Base-by-base conservation (phyloP, 352 stramenopile species). In the Thraustochytrium striatum region DNA sequence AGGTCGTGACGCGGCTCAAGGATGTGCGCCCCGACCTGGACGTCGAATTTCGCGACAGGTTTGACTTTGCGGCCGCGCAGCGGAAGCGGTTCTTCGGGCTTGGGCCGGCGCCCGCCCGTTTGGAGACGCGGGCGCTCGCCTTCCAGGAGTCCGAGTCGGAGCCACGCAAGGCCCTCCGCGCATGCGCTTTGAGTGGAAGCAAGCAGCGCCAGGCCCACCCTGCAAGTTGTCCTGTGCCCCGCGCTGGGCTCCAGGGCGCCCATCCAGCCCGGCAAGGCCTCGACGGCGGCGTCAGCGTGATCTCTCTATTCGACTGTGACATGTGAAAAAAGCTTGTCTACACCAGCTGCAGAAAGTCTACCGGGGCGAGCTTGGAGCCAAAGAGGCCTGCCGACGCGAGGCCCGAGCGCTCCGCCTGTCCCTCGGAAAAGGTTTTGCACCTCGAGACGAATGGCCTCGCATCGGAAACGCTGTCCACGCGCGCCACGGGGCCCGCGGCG, bases 1-100 rank as follows among this genome's bases (percentile, higher is more conserved):
- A 79, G 43, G 50, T 79, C 69, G 43, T 79, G n/a, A 79, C 69
- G 30, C 28, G 72, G 1, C 69, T 79, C 43, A 79, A 73, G 69
- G 69, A 50, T 28, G 50, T 72, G n/a, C 30, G 36, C 21, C 35
- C 19, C 8, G 55, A 38, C 13, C 35, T 79, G 8, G 32, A 36
- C 1, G 16, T 79, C 16, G 13, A 21, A 13, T 79, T 79, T 32
- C 25, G 53, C 25, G 69, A 79, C 30, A 33, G 16, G 11, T 79
- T 79, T 25, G 35, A 79, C 50, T 79, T 53, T 30, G 69, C 72
- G 11, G 72, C 69, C 5, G 11, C 9, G 50, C 72, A 79, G 69
- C 69, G 50, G 21, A 53, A n/a, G 33, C 50, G n/a, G n/a, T n/a
- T 79, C 19, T 79, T 79, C 39, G 59, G 59, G 8, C 28, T 30